These are phyloP conservation scores for Fragaria nilgerrensis DNA, from an alignment of 306 rosid genomes.

Conservation along the genomic window DNA sequence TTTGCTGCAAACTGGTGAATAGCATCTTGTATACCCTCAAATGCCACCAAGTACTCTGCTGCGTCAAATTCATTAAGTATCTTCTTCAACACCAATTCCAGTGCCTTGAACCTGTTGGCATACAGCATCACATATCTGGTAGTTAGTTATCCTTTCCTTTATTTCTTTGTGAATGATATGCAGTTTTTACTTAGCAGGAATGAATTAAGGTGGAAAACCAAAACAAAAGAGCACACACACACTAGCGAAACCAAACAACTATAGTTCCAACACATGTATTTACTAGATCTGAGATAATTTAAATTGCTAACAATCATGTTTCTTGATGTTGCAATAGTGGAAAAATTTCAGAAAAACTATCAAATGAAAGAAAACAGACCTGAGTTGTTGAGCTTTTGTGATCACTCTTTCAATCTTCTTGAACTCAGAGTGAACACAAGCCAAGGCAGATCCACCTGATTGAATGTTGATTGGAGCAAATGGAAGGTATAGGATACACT, in stretches of 20 bases:
- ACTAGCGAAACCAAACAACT: neutral
- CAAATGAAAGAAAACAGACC: constrained; percentile 23
- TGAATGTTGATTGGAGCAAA: constrained; percentile 27
- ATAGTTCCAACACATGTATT: neutral
- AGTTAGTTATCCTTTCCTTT: neutral
- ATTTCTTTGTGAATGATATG: neutral
- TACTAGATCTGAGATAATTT: neutral
- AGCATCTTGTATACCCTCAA: constrained; percentile 43
- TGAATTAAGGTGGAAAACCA: neutral
- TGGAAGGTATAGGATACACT: constrained; percentile 39
- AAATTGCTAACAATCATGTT: neutral
- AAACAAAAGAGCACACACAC: neutral
- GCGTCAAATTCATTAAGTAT: constrained; percentile 36
- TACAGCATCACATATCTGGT: neutral
- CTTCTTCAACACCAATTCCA: constrained; percentile 46
- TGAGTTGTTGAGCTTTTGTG: constrained; percentile 44
- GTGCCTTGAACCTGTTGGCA: constrained; percentile 37
- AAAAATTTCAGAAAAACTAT: neutral
- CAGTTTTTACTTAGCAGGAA: neutral
- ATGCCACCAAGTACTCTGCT: constrained; percentile 45
- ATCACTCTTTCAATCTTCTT: constrained; percentile 42
- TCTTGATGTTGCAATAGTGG: neutral
- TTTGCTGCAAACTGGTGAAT: constrained; percentile 36
- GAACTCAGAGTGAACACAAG: constrained; percentile 36
- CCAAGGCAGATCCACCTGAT: constrained; percentile 25